Evolutionary conservation across 148 eudicot species (phyloP).

Genomic region (Rhododendron vialii): DNA sequence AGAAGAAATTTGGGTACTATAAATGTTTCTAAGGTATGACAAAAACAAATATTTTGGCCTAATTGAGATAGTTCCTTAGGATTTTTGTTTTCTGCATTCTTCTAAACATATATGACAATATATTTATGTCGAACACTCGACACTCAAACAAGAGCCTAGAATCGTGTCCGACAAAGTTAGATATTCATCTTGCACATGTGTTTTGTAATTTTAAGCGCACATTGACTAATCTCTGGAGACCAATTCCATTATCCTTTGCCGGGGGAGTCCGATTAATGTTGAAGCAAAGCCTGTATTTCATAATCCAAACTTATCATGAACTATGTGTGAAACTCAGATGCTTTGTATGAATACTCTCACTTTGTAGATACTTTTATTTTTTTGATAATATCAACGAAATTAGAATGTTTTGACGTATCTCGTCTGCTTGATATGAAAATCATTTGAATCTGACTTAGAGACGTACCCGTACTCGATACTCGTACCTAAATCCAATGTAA

Average conservation of each 20-base stretch:
- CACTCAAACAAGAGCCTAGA: too few relatives aligned
- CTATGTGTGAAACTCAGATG: background rate
- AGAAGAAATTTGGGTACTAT: too few relatives aligned
- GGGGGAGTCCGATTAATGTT: background rate
- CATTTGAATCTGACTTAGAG: background rate
- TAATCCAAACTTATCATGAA: background rate
- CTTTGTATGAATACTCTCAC: background rate
- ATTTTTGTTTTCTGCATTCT: too few relatives aligned
- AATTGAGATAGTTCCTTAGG: too few relatives aligned
- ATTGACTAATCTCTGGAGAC: background rate
- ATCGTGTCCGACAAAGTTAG: too few relatives aligned
- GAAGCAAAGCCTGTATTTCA: background rate
- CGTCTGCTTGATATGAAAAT: background rate
- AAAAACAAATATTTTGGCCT: too few relatives aligned
- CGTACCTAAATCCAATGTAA: background rate
- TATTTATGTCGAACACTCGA: too few relatives aligned
- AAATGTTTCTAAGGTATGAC: too few relatives aligned
- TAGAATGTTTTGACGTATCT: background rate
- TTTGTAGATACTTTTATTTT: background rate
- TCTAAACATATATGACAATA: too few relatives aligned
- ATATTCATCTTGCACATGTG: too few relatives aligned
- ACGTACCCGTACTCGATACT: background rate
- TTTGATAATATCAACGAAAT: background rate
- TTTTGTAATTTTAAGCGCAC: background rate
- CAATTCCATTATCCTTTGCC: too few relatives aligned